Conservation (phyloP, 306 rosid species). For the Trichosanthes cucumerina region DNA sequence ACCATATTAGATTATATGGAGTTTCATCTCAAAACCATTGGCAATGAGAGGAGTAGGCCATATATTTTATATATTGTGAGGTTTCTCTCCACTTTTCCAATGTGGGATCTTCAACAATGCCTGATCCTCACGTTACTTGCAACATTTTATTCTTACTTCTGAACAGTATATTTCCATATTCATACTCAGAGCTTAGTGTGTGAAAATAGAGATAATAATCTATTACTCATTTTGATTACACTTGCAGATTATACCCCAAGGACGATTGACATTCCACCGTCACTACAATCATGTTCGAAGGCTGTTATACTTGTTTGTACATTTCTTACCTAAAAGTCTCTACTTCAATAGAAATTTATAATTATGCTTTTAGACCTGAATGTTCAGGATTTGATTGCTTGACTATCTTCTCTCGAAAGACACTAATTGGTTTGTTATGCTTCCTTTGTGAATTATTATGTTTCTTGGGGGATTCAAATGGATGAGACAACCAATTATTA, state of each 20-base stretch:
- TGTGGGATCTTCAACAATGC: too few species aligned
- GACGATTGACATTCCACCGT: conserved; percentile 37
- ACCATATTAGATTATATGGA: too few species aligned
- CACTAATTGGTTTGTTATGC: neutral
- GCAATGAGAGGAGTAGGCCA: too few species aligned
- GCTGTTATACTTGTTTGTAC: conserved; percentile 97
- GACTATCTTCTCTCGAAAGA: neutral
- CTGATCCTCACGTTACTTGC: neutral
- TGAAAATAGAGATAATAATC: neutral
- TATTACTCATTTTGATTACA: conserved; percentile 13
- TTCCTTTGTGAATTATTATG: neutral
- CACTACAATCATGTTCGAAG: conserved; percentile 44
- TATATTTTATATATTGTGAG: too few species aligned
- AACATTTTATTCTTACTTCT: neutral
- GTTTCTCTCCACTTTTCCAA: too few species aligned
- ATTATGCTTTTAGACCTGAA: neutral
- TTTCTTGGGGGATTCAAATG: neutral
- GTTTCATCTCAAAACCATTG: too few species aligned
- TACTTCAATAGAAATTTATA: neutral
- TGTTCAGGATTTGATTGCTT: neutral
- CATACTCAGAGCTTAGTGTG: neutral
- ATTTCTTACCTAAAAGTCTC: conserved; percentile 45
- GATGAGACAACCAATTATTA: neutral
- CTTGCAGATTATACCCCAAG: conserved; percentile 54
- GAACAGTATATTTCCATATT: neutral